A percentile compares a stretch with the other conserved stretches of the same genome.
Conservation (phyloP, 768 basidiomycete genomes). For the Fomitopsis pulvina region DNA sequence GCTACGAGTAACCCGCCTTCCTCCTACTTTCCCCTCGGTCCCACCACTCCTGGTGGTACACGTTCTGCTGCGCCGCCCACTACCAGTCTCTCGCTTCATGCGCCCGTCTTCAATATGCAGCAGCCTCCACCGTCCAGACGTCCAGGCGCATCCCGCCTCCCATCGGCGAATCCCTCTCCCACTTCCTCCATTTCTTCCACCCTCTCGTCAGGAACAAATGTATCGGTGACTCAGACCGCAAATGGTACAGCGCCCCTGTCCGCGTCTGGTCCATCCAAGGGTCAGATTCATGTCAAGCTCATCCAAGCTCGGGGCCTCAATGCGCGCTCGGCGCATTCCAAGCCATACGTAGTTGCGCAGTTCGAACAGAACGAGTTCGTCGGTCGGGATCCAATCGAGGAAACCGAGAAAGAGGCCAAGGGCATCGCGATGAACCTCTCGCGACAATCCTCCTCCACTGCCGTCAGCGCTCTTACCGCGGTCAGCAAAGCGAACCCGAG, state of each 20-base stretch:
- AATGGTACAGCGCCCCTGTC: constrained; percentile 9
- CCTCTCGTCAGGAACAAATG: constrained; percentile 21
- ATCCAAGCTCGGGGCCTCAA: constrained; percentile 85
- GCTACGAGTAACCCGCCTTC: constrained; percentile 16
- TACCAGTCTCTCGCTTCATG: constrained; percentile 71
- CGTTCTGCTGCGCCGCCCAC: constrained; percentile 42
- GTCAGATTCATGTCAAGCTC: constrained; percentile 93
- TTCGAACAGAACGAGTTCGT: constrained; percentile 99
- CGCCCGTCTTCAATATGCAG: constrained; percentile 79
- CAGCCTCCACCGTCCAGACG: constrained; percentile 44
- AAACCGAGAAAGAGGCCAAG: constrained; percentile 84
- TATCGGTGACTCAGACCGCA: neutral
- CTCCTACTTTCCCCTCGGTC: constrained; percentile 25
- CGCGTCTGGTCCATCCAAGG: constrained; percentile 37
- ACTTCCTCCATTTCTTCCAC: constrained; percentile 23
- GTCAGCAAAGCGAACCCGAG: constrained; percentile 32
- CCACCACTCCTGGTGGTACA: constrained; percentile 32
- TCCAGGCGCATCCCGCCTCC: constrained; percentile 25
- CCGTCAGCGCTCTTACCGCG: constrained; percentile 60
- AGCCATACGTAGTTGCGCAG: constrained; percentile 93
- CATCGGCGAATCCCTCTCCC: constrained; percentile 21
- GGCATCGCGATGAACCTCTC: constrained; percentile 60
- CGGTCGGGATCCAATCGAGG: constrained; percentile 80
- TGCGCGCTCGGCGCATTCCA: constrained; percentile 54
- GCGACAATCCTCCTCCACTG: constrained; percentile 53